Evolutionary conservation across 441 rosid species (phyloP), one percentile per base, ranked within the genome.

Genomic region (Erodium texanum): DNA sequence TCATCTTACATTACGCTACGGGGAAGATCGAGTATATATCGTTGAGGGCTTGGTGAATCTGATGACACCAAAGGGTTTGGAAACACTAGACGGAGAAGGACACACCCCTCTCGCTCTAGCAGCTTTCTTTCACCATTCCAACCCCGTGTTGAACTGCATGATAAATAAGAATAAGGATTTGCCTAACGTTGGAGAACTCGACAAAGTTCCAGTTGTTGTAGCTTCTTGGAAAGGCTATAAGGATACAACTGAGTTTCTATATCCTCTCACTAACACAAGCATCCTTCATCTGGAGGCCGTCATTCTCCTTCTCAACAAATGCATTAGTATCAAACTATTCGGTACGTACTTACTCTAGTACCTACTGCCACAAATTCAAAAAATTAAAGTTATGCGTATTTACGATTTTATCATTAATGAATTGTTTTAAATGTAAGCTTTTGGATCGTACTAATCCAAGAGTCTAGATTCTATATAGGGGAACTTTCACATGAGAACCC

Each of bases 81-180:
- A 45, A 12, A 56, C 69, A 0, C 23, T 10, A 38, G 79, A 79
- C 72, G 24, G 32, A 15, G 66, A 27, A 10, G 66, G 72, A 7
- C 79, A 80, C 19, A 82, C 85, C 1, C 73, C 85, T 3, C 78
- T 82, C 43, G 71, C 74, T 54, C 71, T 77, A 50, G 85, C 83
- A 3, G 77, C 78, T 9, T 73, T 77, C 11, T 78, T 78, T 41
- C 78, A 79, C 20, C 71, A 2, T 11, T 2, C 73, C 54, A 9
- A 16, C 1, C 38, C 65, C 48, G 75, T 82, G 54, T 77, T 76
- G 1, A 66, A 23, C 68, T 38, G 14, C 29, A 71, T 82, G 71
- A 75, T 73, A 14, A 6, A 24, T 16, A 73, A 68, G 63, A 69
- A 78, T 20, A 45, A 74, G 4, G n/a, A n/a, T n/a, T 70, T 79